These are phyloP conservation scores for barley (Hordeum vulgare) DNA, from an alignment of 176 grass and related monocot species.

Conservation along the genomic window DNA sequence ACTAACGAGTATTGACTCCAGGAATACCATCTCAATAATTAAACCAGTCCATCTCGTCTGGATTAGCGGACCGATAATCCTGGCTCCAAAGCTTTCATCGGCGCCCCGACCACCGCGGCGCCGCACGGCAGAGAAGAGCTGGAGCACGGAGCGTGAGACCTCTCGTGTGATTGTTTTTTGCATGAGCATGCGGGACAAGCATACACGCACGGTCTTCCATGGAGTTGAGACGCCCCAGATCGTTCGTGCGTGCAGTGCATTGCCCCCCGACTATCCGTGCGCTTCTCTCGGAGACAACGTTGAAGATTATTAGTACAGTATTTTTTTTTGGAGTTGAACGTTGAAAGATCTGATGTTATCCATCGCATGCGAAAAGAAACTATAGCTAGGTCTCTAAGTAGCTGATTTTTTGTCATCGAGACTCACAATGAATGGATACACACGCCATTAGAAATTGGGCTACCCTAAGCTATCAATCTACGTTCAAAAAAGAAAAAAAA, in stretches of 20 bases:
- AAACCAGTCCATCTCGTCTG: background rate
- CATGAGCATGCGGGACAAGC: background rate
- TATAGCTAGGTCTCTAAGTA: too few species aligned
- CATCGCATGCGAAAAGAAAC: too few species aligned
- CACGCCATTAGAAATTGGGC: too few species aligned
- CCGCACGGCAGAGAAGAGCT: background rate
- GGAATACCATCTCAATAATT: too few species aligned
- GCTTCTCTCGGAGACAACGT: background rate
- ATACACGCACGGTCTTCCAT: background rate
- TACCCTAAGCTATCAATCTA: too few species aligned
- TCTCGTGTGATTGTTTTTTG: background rate
- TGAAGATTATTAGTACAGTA: too few species aligned
- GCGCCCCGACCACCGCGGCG: background rate
- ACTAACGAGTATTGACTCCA: too few species aligned
- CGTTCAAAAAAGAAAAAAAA: too few species aligned
- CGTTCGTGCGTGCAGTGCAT: background rate
- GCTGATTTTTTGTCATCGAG: too few species aligned
- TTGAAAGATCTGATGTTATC: too few species aligned
- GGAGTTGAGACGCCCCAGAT: background rate
- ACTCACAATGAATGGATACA: too few species aligned
- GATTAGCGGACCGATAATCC: background rate
- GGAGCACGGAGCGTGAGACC: constrained; percentile 6
- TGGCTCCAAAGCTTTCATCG: background rate
- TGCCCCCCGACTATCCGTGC: background rate
- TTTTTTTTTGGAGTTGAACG: too few species aligned